Conservation (phyloP, 2,329 filamentous ascomycete species). For the Alternaria sp. region DNA sequence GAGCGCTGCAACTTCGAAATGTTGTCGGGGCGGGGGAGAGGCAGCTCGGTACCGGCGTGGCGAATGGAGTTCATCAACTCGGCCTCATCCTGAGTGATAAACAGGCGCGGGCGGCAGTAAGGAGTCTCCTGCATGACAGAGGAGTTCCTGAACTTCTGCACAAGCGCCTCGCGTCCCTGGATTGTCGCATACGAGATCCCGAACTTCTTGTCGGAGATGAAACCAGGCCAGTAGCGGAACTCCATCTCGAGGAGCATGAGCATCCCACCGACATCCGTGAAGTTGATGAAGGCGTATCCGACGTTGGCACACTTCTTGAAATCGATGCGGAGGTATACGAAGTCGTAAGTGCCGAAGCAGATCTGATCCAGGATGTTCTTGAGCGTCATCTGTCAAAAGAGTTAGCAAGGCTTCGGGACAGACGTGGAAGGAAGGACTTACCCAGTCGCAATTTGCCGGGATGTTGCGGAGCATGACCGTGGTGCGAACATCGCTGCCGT, state of each 20-base stretch:
- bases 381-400: constrained; percentile 51
- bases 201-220: constrained; percentile 82
- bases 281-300: constrained; percentile 97
- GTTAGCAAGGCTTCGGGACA: constrained; percentile 17
- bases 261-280: constrained; percentile 67
- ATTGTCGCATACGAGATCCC: constrained; percentile 97
- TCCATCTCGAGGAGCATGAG: constrained; percentile 41
- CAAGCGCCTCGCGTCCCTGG: constrained; percentile 87
- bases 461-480: constrained; percentile 93
- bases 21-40: constrained; percentile 82
- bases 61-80: constrained; percentile 43
- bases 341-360: constrained; percentile 85
- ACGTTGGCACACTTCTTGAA: constrained; percentile 66
- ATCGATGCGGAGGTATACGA: constrained; percentile 89
- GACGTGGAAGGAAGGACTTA: constrained; percentile 30
- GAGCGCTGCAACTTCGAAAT: constrained; percentile 85
- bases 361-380: constrained; percentile 81
- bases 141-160: constrained; percentile 96
- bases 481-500: constrained; percentile 58
- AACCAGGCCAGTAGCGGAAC: constrained; percentile 69
- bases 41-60: constrained; percentile 72
- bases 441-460: constrained; percentile 81
- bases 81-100: constrained; percentile 57
- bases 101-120: constrained; percentile 78
- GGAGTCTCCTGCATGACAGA: constrained; percentile 89